phyloP scores from a whole-genome alignment of 2,329 filamentous ascomycete species.

The Akanthomyces dipterigenus region DNA sequence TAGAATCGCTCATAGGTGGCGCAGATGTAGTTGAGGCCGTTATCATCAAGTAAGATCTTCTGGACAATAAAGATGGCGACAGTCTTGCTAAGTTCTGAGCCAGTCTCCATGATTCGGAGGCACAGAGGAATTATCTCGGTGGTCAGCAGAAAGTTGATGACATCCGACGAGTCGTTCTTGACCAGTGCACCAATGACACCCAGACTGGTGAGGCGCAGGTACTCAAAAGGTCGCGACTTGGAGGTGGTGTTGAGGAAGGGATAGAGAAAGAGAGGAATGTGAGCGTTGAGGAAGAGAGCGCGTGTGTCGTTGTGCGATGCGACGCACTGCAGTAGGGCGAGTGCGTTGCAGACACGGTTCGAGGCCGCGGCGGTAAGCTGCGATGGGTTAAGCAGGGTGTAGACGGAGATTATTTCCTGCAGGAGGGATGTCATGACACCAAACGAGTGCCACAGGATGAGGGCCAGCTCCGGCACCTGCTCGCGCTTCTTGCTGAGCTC shows the following conservation, averaged over 20 bases:
- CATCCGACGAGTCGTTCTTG: conserved; percentile 97
- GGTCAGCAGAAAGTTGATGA: conserved; percentile 97
- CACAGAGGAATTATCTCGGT: conserved; percentile 98
- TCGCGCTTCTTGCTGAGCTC: conserved; percentile 98
- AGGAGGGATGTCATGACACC: conserved; percentile 97
- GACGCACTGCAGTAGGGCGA: conserved; percentile 92
- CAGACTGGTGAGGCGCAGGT: conserved; percentile 88
- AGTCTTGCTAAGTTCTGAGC: conserved; percentile 95
- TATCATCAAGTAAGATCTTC: conserved; percentile 95
- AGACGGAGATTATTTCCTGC: conserved; percentile 98
- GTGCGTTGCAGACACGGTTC: conserved; percentile 94
- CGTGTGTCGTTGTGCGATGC: conserved; percentile 96
- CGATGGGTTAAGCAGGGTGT: conserved; percentile 91
- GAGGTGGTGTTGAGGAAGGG: conserved; percentile 98
- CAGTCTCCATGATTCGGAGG: conserved; percentile 98
- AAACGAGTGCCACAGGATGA: conserved; percentile 98
- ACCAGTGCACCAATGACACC: conserved; percentile 95
- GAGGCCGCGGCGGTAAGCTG: conserved; percentile 96
- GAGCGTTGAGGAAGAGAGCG: conserved; percentile 86
- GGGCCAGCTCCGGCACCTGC: conserved; percentile 89
- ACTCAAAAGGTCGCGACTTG: conserved; percentile 95
- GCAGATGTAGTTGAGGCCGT: conserved; percentile 95
- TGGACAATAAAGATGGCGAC: conserved; percentile 99
- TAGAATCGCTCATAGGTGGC: conserved; percentile 98
- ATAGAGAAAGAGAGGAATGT: conserved; percentile 96